phyloP scores from a whole-genome alignment of 495 filamentous ascomycete genomes.

The Daldinia grandis region DNA sequence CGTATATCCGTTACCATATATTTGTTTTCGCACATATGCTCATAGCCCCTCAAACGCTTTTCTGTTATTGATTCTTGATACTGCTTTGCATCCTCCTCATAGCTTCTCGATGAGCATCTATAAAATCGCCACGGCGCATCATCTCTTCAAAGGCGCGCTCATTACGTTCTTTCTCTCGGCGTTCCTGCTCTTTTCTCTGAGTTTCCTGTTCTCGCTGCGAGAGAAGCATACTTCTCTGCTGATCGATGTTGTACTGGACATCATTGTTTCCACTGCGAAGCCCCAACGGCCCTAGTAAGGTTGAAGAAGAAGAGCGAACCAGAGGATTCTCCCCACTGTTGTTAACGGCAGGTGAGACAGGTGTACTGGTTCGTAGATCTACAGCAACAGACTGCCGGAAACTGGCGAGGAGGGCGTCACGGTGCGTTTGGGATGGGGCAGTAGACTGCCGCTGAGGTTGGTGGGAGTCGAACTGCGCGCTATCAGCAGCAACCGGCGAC shows the following conservation, averaged over 20 bases:
- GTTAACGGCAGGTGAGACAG: conserved; percentile 46
- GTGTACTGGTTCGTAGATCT: conserved; percentile 61
- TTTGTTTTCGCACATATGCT: conserved; percentile 6
- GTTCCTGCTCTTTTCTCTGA: conserved; percentile 54
- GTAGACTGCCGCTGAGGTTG: conserved; percentile 61
- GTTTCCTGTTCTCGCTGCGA: conserved; percentile 58
- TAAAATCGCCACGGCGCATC: conserved; percentile 79
- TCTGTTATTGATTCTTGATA: conserved; percentile 60
- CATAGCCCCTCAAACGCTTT: conserved; percentile 13
- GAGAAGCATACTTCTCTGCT: conserved; percentile 54
- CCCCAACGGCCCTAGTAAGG: conserved; percentile 26
- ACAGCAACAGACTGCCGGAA: conserved; percentile 77
- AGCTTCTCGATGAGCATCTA: conserved; percentile 80
- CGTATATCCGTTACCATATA: conserved; percentile 20
- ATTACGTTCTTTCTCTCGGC: conserved; percentile 53
- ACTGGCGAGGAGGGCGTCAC: conserved; percentile 72
- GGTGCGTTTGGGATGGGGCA: conserved; percentile 52
- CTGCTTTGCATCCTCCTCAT: conserved; percentile 83
- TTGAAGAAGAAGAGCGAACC: conserved; percentile 40
- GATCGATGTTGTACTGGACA: conserved; percentile 51
- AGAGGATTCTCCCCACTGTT: conserved; percentile 57
- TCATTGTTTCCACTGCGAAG: conserved; percentile 42
- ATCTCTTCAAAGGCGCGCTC: conserved; percentile 71
- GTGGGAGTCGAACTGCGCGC: conserved; percentile 61
- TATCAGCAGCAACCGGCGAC: conserved; percentile 40